Evolutionary conservation across 306 rosid genomes (phyloP).

Genomic region (Cicer chorassanicum): DNA sequence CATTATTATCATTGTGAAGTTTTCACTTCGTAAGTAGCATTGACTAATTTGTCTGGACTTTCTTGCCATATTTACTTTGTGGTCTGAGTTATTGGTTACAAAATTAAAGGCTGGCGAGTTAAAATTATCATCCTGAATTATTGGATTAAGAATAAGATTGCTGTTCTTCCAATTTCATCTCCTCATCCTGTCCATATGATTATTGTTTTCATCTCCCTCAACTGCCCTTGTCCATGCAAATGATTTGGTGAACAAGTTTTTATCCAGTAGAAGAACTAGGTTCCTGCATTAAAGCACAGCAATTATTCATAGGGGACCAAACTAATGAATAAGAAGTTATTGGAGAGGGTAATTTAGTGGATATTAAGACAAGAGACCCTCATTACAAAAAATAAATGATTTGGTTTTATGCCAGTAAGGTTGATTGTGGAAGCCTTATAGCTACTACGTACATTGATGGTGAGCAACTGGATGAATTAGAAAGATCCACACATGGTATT

Average conservation of each 20-base stretch:
- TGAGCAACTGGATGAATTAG: neutral
- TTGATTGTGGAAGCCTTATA: conserved; percentile 2
- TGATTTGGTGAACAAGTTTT: neutral
- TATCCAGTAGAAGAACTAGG: neutral
- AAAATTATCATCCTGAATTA: conserved; percentile 8
- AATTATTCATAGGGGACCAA: neutral
- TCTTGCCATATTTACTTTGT: conserved; percentile 2
- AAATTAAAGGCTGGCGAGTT: conserved; percentile 9
- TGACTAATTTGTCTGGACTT: neutral
- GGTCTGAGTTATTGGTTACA: conserved; percentile 12
- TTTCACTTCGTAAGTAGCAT: conserved; percentile 11
- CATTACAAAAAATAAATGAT: neutral
- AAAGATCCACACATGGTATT: neutral
- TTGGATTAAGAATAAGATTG: neutral
- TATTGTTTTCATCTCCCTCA: neutral
- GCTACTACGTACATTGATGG: neutral
- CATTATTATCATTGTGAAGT: neutral
- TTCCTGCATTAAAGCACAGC: neutral
- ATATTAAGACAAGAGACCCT: conserved; percentile 11
- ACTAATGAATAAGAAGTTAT: neutral
- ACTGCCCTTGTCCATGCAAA: conserved; percentile 13
- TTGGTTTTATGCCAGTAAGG: neutral
- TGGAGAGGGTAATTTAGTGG: neutral
- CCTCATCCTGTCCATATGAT: neutral
- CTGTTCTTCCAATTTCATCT: conserved; percentile 5